phyloP scores from a whole-genome alignment of 2,329 filamentous ascomycete genomes.

The Fusarium dlaminii region DNA sequence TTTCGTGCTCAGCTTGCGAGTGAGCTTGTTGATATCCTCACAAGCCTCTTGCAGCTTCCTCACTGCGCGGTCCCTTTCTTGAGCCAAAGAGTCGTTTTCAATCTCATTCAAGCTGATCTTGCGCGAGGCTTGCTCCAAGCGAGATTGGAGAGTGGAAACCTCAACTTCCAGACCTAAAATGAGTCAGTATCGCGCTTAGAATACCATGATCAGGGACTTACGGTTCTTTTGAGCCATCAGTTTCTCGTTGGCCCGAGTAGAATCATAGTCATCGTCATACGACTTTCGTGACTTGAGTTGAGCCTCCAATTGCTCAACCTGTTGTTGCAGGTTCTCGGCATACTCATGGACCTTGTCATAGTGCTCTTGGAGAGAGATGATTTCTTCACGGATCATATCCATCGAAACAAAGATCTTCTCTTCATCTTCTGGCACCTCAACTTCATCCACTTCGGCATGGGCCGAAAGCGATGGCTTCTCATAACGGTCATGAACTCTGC shows the following conservation, averaged over 20 bases:
- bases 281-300: slow-evolving; percentile 58
- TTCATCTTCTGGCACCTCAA: slow-evolving; percentile 63
- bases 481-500: slow-evolving; percentile 57
- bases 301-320: slow-evolving; percentile 60
- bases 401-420: slow-evolving; percentile 68
- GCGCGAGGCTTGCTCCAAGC: slow-evolving; percentile 69
- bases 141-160: slow-evolving; percentile 67
- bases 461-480: slow-evolving; percentile 46
- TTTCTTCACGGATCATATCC: slow-evolving; percentile 70
- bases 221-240: slow-evolving; percentile 64
- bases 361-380: slow-evolving; percentile 64
- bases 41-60: slow-evolving; percentile 70
- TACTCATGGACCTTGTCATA: slow-evolving; percentile 65
- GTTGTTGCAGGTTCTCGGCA: slow-evolving; percentile 61
- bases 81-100: slow-evolving; percentile 68
- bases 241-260: slow-evolving; percentile 56
- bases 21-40: slow-evolving; percentile 63
- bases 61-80: slow-evolving; percentile 73
- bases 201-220: slow-evolving; percentile 50
- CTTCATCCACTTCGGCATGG: slow-evolving; percentile 61
- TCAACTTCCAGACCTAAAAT: slow-evolving; percentile 65
- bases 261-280: slow-evolving; percentile 53
- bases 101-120: slow-evolving; percentile 71
- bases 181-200: background rate
- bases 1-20: slow-evolving; percentile 53